phyloP scores from a whole-genome alignment of 1,139 yeast genomes.

The Candida buenavistaensis region DNA sequence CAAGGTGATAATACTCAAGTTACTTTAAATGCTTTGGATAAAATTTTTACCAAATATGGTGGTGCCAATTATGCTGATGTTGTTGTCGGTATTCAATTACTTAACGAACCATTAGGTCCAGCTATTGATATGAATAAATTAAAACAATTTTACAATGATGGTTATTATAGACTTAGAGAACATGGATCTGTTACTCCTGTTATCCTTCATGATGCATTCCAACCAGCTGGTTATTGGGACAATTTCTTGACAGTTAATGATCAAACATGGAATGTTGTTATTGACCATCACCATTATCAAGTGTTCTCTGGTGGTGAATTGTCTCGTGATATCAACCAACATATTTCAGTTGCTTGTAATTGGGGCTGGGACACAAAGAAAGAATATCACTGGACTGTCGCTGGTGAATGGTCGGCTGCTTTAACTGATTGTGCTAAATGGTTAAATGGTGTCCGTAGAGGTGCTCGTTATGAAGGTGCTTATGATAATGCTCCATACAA shows the following conservation, averaged over 20 bases:
- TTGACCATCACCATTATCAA: slow-evolving; percentile 93
- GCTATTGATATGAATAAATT: slow-evolving; percentile 57
- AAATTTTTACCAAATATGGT: slow-evolving; percentile 62
- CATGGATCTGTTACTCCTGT: slow-evolving; percentile 52
- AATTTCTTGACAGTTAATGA: slow-evolving; percentile 38
- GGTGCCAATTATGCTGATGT: slow-evolving; percentile 64
- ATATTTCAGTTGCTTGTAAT: slow-evolving; percentile 60
- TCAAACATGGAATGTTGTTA: slow-evolving; percentile 61
- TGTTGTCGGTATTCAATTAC: slow-evolving; percentile 77
- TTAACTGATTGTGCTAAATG: slow-evolving; percentile 66
- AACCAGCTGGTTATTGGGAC: slow-evolving; percentile 62
- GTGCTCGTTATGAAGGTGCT: slow-evolving; percentile 65
- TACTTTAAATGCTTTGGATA: slow-evolving; percentile 52
- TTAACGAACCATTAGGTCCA: slow-evolving; percentile 89
- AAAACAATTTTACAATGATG: slow-evolving; percentile 54
- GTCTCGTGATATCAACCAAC: slow-evolving; percentile 55
- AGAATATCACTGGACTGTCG: slow-evolving; percentile 69
- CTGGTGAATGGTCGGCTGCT: slow-evolving; percentile 69
- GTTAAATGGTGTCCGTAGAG: slow-evolving; percentile 62
- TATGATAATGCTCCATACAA: slow-evolving; percentile 50
- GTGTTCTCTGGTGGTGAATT: slow-evolving; percentile 72
- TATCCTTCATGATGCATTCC: slow-evolving; percentile 76
- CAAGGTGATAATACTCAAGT: slow-evolving; percentile 48
- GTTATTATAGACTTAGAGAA: slow-evolving; percentile 54
- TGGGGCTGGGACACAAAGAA: slow-evolving; percentile 52